phyloP scores from a whole-genome alignment of 345 rosid species.

The Syzygium aqueum region DNA sequence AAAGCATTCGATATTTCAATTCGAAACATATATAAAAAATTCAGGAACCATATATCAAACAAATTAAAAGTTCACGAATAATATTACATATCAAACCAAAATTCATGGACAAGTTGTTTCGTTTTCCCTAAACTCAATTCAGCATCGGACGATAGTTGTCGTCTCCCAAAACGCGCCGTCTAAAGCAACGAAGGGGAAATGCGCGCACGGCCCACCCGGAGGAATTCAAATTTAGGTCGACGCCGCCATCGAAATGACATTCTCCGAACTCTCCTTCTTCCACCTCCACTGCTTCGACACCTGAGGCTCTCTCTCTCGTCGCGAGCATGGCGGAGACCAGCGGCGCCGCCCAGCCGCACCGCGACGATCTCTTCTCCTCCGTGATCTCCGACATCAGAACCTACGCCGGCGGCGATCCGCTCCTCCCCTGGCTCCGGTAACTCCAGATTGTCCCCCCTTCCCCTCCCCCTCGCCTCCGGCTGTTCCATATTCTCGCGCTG shows the following conservation, averaged over 20 bases:
- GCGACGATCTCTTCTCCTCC: slow-evolving; percentile 50
- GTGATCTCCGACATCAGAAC: slow-evolving; percentile 68
- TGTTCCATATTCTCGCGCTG: background rate
- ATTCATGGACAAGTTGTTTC: background rate
- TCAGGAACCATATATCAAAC: too few species aligned
- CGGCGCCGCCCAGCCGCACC: slow-evolving; percentile 11
- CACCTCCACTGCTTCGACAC: background rate
- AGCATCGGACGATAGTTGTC: background rate
- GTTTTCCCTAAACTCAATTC: background rate
- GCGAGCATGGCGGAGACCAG: background rate
- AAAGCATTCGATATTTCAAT: too few species aligned
- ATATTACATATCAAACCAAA: rapidly evolving
- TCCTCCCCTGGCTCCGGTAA: slow-evolving; percentile 94
- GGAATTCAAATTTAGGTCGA: background rate
- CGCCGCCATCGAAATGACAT: background rate
- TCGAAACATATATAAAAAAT: too few species aligned
- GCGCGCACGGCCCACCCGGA: background rate
- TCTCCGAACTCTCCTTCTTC: background rate
- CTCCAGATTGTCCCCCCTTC: background rate
- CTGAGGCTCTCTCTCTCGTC: background rate
- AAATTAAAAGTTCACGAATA: background rate
- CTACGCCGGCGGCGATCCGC: slow-evolving; percentile 73
- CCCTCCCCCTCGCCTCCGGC: background rate
- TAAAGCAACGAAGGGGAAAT: background rate
- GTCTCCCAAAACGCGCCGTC: background rate